Percentiles rank a stretch among this genome's conserved stretches.
Conservation (phyloP, 2,329 filamentous ascomycete genomes). For the Clathrospora elynae region DNA sequence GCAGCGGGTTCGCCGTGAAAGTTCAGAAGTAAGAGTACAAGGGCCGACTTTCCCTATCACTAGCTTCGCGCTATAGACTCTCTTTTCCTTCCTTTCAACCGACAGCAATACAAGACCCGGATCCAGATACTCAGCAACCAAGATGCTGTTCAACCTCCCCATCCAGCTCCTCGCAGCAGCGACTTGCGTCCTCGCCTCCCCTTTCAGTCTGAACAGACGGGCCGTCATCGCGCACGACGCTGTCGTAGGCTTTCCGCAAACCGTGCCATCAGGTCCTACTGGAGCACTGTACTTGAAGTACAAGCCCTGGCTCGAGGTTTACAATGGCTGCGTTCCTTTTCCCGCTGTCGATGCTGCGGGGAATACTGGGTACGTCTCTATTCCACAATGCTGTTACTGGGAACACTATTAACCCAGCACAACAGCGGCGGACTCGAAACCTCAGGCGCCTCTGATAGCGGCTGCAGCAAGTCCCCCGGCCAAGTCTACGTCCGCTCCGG, state of each 20-base stretch:
- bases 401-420: conserved; percentile 3
- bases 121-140: conserved; percentile 34
- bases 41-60: not conserved
- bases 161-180: conserved; percentile 30
- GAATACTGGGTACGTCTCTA: conserved; percentile 57
- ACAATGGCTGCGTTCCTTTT: conserved; percentile 66
- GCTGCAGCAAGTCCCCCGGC: conserved; percentile 54
- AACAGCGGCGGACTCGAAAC: conserved; percentile 52
- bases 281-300: conserved; percentile 61
- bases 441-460: conserved; percentile 47
- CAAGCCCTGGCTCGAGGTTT: conserved; percentile 61
- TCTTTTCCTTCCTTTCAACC: not conserved
- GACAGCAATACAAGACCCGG: too few species aligned
- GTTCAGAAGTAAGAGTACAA: not conserved
- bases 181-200: conserved; percentile 30
- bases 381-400: not conserved
- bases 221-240: conserved; percentile 53
- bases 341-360: conserved; percentile 64
- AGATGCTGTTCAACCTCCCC: conserved; percentile 26
- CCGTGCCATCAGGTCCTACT: conserved; percentile 55
- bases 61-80: not conserved
- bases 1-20: not conserved
- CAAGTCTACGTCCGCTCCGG: conserved; percentile 58
- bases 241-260: conserved; percentile 60
- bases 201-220: conserved; percentile 42